Percentiles rank a stretch among this genome's conserved stretches.
Conservation (phyloP, 768 basidiomycete species). For the Cyclocybe cylindracea region DNA sequence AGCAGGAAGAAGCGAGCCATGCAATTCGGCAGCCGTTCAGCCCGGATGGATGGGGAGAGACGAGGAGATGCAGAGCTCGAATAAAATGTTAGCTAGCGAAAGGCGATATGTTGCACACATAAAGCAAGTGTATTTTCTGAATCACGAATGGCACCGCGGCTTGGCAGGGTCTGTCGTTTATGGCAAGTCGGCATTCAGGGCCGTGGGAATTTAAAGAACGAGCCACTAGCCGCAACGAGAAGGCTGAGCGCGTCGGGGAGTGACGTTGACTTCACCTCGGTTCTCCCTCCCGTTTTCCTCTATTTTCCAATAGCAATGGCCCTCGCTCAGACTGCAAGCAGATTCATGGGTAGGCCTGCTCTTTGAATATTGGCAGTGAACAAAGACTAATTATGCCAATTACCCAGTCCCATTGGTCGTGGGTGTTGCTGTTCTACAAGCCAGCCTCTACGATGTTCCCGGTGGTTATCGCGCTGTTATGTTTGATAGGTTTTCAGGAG, state of each 20-base stretch:
- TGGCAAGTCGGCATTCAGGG: not conserved
- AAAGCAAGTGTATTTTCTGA: not conserved
- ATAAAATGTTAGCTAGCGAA: constrained; percentile 1
- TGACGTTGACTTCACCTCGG: too few species aligned
- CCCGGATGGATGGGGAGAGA: constrained; percentile 73
- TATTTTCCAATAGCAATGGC: constrained; percentile 38
- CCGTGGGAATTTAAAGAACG: too few species aligned
- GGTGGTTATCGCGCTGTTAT: constrained; percentile 94
- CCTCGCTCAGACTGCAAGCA: constrained; percentile 45
- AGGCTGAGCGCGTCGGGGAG: too few species aligned
- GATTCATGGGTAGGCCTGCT: constrained; percentile 45
- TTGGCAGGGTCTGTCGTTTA: not conserved
- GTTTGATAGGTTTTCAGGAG: constrained; percentile 97
- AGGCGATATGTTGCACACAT: not conserved
- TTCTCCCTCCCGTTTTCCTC: too few species aligned
- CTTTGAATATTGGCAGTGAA: not conserved
- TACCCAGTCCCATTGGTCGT: constrained; percentile 48
- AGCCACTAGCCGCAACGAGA: too few species aligned
- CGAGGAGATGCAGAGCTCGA: constrained; percentile 51
- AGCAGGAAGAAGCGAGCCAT: constrained; percentile 87
- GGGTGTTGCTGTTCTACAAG: constrained; percentile 43
- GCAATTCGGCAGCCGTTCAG: constrained; percentile 94
- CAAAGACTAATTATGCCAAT: not conserved
- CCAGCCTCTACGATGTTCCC: constrained; percentile 75
- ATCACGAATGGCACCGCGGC: not conserved